A percentile compares a stretch with the other conserved stretches of the same genome.
Conservation (phyloP, 2,329 filamentous ascomycete genomes). For the Epichloe baconii region DNA sequence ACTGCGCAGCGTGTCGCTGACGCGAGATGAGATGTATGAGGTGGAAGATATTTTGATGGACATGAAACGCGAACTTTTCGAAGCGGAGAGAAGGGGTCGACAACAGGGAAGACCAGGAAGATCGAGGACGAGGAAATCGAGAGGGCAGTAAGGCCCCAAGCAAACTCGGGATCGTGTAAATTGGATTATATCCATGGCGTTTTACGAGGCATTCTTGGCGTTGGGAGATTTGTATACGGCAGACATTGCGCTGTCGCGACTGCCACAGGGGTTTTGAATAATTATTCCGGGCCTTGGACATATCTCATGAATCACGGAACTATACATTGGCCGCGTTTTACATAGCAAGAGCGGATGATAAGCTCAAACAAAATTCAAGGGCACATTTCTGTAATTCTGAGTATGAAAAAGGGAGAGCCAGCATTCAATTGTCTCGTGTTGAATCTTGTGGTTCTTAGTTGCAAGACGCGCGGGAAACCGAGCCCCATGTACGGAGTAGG, state of each 20-base stretch:
- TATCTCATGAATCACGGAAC: neutral
- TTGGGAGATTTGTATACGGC: neutral
- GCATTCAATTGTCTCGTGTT: too few relatives aligned
- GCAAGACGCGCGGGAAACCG: neutral
- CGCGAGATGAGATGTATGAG: conserved; percentile 51
- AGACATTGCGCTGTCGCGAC: neutral
- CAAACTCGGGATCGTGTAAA: conserved; percentile 1
- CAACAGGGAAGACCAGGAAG: neutral
- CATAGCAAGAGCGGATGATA: neutral
- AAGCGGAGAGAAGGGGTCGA: conserved; percentile 48
- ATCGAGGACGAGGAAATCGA: conserved; percentile 13
- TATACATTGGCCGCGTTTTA: neutral
- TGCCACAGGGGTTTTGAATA: neutral
- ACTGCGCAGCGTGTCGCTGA: conserved; percentile 46
- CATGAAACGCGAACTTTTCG: conserved; percentile 59
- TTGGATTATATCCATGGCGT: neutral
- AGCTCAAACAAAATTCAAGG: neutral
- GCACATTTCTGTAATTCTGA: neutral
- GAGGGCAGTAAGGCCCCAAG: neutral
- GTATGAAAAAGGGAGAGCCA: neutral
- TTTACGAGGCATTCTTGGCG: neutral
- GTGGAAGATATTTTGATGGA: conserved; percentile 73
- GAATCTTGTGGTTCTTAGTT: too few relatives aligned
- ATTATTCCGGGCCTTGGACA: neutral
- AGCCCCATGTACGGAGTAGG: too few relatives aligned